Conservation (phyloP, 495 filamentous ascomycete genomes). For the Trichoderma erinaceum region DNA sequence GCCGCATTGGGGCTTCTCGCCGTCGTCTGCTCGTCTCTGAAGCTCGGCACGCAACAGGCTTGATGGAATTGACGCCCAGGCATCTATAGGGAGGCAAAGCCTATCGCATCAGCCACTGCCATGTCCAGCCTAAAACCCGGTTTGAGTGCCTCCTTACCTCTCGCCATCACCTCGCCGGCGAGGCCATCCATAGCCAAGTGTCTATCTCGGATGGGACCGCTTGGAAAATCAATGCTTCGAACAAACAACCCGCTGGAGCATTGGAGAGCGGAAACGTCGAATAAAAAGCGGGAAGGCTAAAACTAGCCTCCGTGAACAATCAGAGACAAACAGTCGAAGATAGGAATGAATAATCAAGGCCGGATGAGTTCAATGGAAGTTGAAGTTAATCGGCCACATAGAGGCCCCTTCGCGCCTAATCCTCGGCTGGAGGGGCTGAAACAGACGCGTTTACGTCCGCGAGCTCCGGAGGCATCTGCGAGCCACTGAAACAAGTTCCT, state of each 20-base stretch:
- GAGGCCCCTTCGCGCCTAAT: constrained; percentile 1
- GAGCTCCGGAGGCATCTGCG: background rate
- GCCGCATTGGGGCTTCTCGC: constrained; percentile 52
- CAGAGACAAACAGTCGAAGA: too few species aligned
- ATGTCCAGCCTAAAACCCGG: background rate
- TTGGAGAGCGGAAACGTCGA: background rate
- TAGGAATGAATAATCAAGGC: too few species aligned
- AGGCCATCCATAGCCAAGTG: background rate
- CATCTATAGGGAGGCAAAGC: constrained; percentile 16
- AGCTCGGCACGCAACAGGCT: constrained; percentile 47
- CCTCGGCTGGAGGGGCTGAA: background rate
- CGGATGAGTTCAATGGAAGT: too few species aligned
- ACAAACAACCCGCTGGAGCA: background rate
- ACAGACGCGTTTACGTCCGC: background rate
- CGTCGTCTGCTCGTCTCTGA: constrained; percentile 34
- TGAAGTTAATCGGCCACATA: background rate
- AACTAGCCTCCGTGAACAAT: too few species aligned
- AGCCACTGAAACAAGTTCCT: background rate
- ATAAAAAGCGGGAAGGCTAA: too few species aligned
- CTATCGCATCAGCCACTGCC: background rate
- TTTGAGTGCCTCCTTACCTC: background rate
- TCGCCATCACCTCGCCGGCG: background rate
- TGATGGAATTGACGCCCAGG: constrained; percentile 47
- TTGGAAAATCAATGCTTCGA: background rate
- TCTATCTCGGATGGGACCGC: background rate